These are phyloP conservation scores for Panicum virgatum DNA, from an alignment of 202 grass and related monocot genomes.

Conservation along the genomic window DNA sequence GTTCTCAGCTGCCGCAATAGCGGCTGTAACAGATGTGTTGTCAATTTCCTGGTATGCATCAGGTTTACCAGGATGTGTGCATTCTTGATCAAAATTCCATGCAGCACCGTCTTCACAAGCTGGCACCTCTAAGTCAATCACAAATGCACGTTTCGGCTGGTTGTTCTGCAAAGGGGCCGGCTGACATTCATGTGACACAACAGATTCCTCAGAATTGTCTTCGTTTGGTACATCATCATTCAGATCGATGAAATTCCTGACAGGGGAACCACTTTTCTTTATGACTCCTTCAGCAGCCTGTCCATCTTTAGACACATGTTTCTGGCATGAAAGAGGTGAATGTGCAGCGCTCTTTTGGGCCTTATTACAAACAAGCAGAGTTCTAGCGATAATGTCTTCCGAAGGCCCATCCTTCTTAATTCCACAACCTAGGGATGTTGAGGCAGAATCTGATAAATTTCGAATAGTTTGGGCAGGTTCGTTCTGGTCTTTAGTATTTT, in stretches of 20 bases:
- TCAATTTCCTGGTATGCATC: conserved; percentile 18
- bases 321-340: conserved; percentile 37
- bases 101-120: conserved; percentile 47
- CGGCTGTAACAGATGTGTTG: conserved; percentile 19
- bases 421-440: conserved; percentile 25
- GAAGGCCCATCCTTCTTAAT: conserved; percentile 33
- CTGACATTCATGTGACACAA: conserved; percentile 43
- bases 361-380: conserved; percentile 41
- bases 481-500: conserved; percentile 1
- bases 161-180: conserved; percentile 18
- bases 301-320: conserved; percentile 20
- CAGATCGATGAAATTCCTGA: conserved; percentile 57
- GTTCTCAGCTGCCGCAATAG: conserved; percentile 56
- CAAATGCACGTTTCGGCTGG: conserved; percentile 36
- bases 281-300: conserved; percentile 21
- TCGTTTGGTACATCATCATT: conserved; percentile 57
- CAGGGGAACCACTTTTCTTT: neutral
- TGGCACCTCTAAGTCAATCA: conserved; percentile 77
- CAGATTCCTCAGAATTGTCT: conserved; percentile 48
- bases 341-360: conserved; percentile 19
- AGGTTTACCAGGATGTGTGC: neutral
- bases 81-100: conserved; percentile 35
- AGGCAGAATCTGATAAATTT: conserved; percentile 55
- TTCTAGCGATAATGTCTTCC: conserved; percentile 35
- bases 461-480: conserved; percentile 5